These are phyloP conservation scores for Microsporum ferrugineum DNA, from an alignment of 2,329 filamentous ascomycete species.

Conservation along the genomic window DNA sequence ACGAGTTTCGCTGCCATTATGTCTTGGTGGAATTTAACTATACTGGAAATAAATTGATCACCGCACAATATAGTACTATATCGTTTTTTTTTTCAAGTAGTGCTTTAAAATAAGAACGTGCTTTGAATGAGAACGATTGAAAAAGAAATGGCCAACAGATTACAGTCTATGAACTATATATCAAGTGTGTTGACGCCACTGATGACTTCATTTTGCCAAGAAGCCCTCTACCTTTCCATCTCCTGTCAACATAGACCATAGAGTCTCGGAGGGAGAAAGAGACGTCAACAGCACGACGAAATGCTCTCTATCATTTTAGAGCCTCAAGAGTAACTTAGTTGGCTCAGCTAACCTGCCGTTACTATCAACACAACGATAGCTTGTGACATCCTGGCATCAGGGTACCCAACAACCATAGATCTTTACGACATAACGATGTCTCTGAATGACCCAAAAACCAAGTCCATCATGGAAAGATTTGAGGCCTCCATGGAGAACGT, in stretches of 20 bases:
- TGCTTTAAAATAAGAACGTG: background rate
- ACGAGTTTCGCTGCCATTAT: conserved; percentile 21
- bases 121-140: background rate
- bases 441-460: background rate
- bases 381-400: background rate
- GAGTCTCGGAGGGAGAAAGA: background rate
- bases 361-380: background rate
- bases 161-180: background rate
- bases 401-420: background rate
- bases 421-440: background rate
- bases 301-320: background rate
- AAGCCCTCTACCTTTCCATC: background rate
- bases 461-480: conserved; percentile 2
- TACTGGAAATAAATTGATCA: no score
- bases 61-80: background rate
- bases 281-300: background rate
- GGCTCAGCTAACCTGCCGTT: background rate
- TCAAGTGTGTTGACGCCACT: background rate
- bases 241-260: background rate
- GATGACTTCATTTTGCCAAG: conserved; percentile 3
- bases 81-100: background rate
- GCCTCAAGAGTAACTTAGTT: background rate
- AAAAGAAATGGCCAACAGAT: background rate
- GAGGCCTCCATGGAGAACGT: conserved; percentile 26
- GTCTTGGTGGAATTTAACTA: background rate